Conservation (phyloP, 192 early-diverging fungal genomes). For the Coemansia sp. region DNA sequence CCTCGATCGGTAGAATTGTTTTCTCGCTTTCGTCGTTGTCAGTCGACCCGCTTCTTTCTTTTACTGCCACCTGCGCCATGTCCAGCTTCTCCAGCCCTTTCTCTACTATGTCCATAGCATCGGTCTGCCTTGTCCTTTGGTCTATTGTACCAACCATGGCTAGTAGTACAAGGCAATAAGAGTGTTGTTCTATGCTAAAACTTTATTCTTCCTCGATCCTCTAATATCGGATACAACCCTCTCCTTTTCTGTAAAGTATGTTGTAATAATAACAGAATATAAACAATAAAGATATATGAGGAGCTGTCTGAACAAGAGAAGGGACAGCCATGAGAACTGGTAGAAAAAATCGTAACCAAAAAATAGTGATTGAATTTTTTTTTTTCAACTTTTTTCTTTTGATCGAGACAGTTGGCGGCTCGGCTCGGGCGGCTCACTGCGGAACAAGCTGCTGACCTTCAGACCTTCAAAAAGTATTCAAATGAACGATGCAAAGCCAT, state of each 20-base stretch:
- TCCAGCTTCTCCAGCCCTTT: constrained; percentile 35
- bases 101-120: constrained; percentile 33
- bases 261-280: neutral
- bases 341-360: neutral
- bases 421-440: neutral
- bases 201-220: neutral
- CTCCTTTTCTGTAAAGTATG: neutral
- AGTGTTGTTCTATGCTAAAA: neutral
- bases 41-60: too few species aligned
- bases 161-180: neutral
- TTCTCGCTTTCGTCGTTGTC: neutral
- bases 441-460: neutral
- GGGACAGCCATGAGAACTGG: neutral
- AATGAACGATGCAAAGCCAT: too few species aligned
- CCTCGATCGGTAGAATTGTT: neutral
- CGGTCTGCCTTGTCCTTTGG: neutral
- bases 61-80: constrained; percentile 9
- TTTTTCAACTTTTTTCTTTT: neutral
- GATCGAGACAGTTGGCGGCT: constrained; percentile 1
- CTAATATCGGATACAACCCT: neutral
- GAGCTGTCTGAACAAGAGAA: neutral
- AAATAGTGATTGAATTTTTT: constrained; percentile 4
- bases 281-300: neutral
- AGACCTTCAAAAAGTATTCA: too few species aligned
- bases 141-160: constrained; percentile 9